A percentile compares a stretch with the other conserved stretches of the same genome.
phyloP scores from a whole-genome alignment of 257 asterid genomes.

The Lycium ferocissimum region DNA sequence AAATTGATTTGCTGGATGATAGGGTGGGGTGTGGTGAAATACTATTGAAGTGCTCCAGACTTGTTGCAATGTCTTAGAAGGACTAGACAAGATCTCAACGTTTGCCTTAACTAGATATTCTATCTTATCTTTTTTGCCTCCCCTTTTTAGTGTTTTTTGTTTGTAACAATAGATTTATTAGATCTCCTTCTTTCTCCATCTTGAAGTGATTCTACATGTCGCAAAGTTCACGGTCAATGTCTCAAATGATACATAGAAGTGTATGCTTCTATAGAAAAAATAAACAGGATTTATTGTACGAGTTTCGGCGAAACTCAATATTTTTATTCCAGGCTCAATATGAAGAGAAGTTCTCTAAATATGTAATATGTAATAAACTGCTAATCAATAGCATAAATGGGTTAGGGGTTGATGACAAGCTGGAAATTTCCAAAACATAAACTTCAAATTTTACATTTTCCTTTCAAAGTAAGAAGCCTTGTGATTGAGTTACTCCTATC shows the following conservation, averaged over 20 bases:
- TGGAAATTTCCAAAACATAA: neutral
- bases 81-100: constrained; percentile 35
- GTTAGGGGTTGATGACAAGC: neutral
- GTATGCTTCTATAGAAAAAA: neutral
- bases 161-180: neutral
- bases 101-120: constrained; percentile 26
- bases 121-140: constrained; percentile 29
- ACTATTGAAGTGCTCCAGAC: constrained; percentile 15
- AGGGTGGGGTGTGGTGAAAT: constrained; percentile 27
- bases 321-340: neutral
- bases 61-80: constrained; percentile 18
- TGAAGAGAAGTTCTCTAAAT: neutral
- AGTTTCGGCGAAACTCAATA: neutral
- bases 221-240: neutral
- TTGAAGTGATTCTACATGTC: neutral
- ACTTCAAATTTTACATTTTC: neutral
- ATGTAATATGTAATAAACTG: neutral
- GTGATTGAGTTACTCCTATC: neutral
- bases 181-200: constrained; percentile 25
- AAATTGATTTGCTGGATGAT: constrained; percentile 23
- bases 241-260: neutral
- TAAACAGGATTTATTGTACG: neutral
- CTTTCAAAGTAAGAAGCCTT: neutral
- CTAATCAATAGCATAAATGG: neutral
- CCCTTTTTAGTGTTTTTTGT: constrained; percentile 31